Base-by-base conservation (phyloP, 768 basidiomycete species). In the Ephemerocybe angulata region DNA sequence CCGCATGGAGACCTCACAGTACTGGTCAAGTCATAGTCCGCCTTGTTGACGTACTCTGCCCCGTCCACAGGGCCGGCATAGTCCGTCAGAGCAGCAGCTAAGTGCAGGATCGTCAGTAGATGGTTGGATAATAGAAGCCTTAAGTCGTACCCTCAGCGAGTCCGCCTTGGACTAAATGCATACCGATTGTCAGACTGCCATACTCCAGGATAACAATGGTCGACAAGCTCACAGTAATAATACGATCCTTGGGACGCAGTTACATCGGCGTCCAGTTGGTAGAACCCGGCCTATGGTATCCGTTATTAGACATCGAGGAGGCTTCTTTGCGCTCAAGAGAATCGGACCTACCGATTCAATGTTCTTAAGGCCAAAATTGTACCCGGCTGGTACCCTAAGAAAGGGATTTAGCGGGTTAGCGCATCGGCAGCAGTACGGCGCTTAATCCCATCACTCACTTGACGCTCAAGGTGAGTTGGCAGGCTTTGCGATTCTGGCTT, bases 401-500 rank as follows among this genome's bases (percentile, higher is more conserved):
- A 5, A 44, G 13, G 4, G 28, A 24, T 24, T 4, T 19, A 3
- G 46, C 10, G 17, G 12, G 15, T 13, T n/a, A 21, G 19, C 41
- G n/a, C n/a, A n/a, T n/a, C n/a, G n/a, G n/a, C n/a, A n/a, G n/a
- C n/a, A n/a, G n/a, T n/a, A n/a, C n/a, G n/a, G n/a, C n/a, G n/a
- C n/a, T n/a, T n/a, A n/a, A n/a, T n/a, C n/a, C n/a, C n/a, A n/a
- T n/a, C 13, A 40, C 51, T 35, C 50, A 64, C 60, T 51, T 49
- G 28, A 62, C 55, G 15, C 60, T 58, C n/a, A 62, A 31, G 13
- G 63, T 62, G 31, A 64, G 40, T 27, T 62, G 63, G 38, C 63
- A 64, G 29, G 58, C 59, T 55, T 64, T 64, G 19, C 63, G 55
- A 50, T 62, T 60, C 11, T 58, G 42, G 21, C 56, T 57, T 30